These are phyloP conservation scores for Neopestalotiopsis sp. DNA, from an alignment of 2,329 filamentous ascomycete species.

Conservation along the genomic window DNA sequence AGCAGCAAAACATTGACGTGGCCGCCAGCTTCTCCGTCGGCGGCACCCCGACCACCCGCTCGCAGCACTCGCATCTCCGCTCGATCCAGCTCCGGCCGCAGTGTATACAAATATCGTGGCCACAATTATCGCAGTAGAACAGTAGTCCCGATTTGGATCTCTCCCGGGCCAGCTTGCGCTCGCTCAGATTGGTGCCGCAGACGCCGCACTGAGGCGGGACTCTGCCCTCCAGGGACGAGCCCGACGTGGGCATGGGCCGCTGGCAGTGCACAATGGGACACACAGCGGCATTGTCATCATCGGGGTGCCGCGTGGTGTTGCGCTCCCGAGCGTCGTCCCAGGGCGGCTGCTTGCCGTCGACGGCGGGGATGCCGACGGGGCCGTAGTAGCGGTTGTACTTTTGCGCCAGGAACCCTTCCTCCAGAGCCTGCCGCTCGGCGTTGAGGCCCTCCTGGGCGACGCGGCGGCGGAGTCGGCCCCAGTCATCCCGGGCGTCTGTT, in stretches of 20 bases:
- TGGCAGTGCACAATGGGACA: not conserved
- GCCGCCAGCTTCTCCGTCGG: conserved; percentile 4
- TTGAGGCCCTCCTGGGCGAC: not conserved
- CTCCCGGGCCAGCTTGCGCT: not conserved
- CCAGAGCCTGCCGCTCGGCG: not conserved
- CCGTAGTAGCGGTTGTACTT: conserved; percentile 9
- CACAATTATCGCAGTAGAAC: not conserved
- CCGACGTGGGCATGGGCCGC: not conserved
- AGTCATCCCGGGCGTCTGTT: not conserved
- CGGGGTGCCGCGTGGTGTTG: not conserved
- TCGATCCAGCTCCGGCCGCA: conserved; percentile 2
- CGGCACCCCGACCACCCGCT: not conserved
- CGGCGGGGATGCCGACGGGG: not conserved
- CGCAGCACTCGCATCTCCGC: not conserved
- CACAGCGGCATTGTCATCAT: not conserved
- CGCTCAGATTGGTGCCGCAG: not conserved
- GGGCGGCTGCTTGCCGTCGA: not conserved
- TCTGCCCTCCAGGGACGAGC: not conserved
- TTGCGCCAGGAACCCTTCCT: not conserved
- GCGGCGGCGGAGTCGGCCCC: not conserved
- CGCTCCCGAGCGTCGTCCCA: not conserved
- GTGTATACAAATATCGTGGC: not conserved
- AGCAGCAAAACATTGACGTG: not conserved
- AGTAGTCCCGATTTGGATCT: not conserved
- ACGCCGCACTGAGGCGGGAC: not conserved